Evolutionary conservation across 2,329 filamentous ascomycete species (phyloP).

Genomic region (Pseudopyricularia cyperi): DNA sequence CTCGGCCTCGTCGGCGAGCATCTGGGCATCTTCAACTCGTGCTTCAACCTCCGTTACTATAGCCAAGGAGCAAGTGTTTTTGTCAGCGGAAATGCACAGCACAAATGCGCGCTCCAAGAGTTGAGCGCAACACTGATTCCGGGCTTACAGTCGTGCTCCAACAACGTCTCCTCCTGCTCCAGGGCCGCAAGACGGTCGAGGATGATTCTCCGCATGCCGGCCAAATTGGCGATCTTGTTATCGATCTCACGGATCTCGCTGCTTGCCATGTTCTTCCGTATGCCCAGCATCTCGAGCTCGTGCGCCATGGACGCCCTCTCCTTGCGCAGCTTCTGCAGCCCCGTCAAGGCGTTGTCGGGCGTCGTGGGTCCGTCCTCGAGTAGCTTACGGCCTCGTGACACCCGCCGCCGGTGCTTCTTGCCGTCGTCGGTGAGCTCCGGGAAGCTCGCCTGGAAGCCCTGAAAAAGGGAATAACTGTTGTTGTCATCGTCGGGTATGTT

Average conservation of each 20-base stretch:
- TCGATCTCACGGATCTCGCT: slow-evolving; percentile 95
- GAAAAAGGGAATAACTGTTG: slow-evolving; percentile 84
- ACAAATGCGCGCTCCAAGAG: neutral
- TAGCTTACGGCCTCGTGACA: slow-evolving; percentile 64
- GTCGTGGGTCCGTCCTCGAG: slow-evolving; percentile 45
- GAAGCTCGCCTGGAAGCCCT: slow-evolving; percentile 86
- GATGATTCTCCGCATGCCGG: slow-evolving; percentile 85
- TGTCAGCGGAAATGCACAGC: neutral
- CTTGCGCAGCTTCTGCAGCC: slow-evolving; percentile 61
- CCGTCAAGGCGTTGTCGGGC: slow-evolving; percentile 43
- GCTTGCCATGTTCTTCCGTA: slow-evolving; percentile 95
- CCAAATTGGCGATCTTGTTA: slow-evolving; percentile 87
- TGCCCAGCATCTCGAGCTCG: slow-evolving; percentile 76
- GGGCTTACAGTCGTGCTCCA: slow-evolving; percentile 72
- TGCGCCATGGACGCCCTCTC: slow-evolving; percentile 72
- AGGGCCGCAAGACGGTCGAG: slow-evolving; percentile 73
- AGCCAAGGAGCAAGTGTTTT: neutral
- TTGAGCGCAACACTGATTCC: slow-evolving; percentile 11
- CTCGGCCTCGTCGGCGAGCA: slow-evolving; percentile 44
- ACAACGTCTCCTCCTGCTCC: slow-evolving; percentile 78
- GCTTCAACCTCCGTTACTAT: slow-evolving; percentile 50
- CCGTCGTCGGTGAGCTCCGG: slow-evolving; percentile 58
- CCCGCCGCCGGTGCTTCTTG: slow-evolving; percentile 57
- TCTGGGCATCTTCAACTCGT: slow-evolving; percentile 48
- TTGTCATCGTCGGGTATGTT: slow-evolving; percentile 84